Evolutionary conservation across 257 asterid genomes (phyloP), one percentile per base, ranked within the genome.

Genomic region (Ligustrum vulgare): DNA sequence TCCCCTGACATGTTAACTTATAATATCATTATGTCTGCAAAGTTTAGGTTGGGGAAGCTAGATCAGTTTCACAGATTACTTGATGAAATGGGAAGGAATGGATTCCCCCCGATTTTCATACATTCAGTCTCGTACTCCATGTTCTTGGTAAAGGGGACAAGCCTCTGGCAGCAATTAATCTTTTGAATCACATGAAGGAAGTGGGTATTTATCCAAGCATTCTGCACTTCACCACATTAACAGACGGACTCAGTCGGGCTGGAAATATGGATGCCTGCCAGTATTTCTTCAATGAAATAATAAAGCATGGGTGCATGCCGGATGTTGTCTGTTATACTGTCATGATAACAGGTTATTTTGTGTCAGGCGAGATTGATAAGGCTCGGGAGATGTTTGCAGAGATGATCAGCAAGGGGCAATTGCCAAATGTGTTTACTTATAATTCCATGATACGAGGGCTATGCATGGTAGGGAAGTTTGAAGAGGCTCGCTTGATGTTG

Each of bases 341-440:
- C 63, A 86, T 94, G 98, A 85, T 94, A 82, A 92, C 96, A 3
- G 90, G 98, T 39, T 90, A 88, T 72, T 87, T 92, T 64, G 97
- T 84, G 76, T 89, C 96, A 0, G 91, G 96, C 35, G 87, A 86
- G 80, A 49, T 89, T 72, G 88, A 92, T 33, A 85, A 78, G 80
- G 98, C 99, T 45, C 83, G 76, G 69, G 87, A 77, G 83, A 68
- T 93, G 71, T 95, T 91, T 75, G 34, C 68, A 43, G 96, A 82
- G 78, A 95, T 93, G 99, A 80, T 77, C 23, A 73, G 69, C 63
- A 84, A 80, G 41, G 97, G 98, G 5, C 93, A 90, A 33, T 80
- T 93, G 82, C 99, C 99, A n/a, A 95, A 95, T 79, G 99, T 87
- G 70, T 93, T 89, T 84, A 95, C 99, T 4, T 95, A 93, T 81